These are phyloP conservation scores for Penicillium sp. DNA, from an alignment of 2,329 filamentous ascomycete genomes.

Conservation along the genomic window DNA sequence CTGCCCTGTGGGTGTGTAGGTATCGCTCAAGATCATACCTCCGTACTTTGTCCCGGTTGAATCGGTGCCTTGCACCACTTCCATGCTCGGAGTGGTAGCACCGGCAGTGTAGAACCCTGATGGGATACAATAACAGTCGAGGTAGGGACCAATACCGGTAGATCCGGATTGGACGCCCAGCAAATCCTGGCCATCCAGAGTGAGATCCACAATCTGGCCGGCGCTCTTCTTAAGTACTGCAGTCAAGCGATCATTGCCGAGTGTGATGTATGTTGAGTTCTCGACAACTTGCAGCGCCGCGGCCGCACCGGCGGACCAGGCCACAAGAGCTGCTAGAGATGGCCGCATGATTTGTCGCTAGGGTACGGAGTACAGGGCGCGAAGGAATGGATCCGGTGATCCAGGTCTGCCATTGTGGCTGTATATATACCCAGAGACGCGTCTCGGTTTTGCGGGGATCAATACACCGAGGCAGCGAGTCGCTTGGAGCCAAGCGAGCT, in stretches of 20 bases:
- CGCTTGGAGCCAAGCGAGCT: background rate
- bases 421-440: background rate
- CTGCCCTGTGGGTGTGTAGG: conserved; percentile 60
- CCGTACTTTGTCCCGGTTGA: conserved; percentile 55
- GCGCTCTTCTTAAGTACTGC: conserved; percentile 47
- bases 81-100: conserved; percentile 50
- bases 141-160: conserved; percentile 58
- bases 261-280: conserved; percentile 26
- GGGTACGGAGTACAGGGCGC: background rate
- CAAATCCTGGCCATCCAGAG: conserved; percentile 55
- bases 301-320: conserved; percentile 11
- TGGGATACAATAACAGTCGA: conserved; percentile 66
- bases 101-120: conserved; percentile 63
- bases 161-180: conserved; percentile 50
- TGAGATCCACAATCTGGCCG: conserved; percentile 46
- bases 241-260: conserved; percentile 50
- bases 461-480: conserved; percentile 1
- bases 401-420: background rate
- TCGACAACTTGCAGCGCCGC: conserved; percentile 22
- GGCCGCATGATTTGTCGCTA: background rate
- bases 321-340: background rate
- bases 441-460: background rate
- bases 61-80: conserved; percentile 56
- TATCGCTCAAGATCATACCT: conserved; percentile 62
- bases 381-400: background rate